A percentile compares a stretch with the other conserved stretches of the same genome.
Conservation (phyloP, 1,284 basidiomycete species). For the Porodaedalea pini region DNA sequence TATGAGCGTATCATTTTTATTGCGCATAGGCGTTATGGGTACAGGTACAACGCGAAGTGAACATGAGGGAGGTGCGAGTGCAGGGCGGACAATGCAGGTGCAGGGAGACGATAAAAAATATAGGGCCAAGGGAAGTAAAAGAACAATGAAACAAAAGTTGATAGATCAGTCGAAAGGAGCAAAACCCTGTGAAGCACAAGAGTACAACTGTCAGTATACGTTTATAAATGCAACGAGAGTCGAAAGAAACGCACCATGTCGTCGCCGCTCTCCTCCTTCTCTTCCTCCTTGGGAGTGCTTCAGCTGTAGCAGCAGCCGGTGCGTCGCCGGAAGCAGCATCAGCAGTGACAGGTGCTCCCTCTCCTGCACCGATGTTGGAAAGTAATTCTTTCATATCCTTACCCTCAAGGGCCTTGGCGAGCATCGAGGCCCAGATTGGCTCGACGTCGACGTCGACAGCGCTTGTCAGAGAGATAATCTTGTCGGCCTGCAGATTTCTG, state of each 20-base stretch:
- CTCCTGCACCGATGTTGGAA: conserved; percentile 85
- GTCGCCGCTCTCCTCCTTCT: conserved; percentile 81
- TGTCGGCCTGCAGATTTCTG: conserved; percentile 65
- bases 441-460: conserved; percentile 89
- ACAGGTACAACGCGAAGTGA: neutral
- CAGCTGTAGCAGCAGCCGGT: conserved; percentile 57
- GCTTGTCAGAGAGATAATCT: conserved; percentile 78
- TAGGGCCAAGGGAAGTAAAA: neutral
- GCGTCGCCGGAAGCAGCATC: conserved; percentile 57
- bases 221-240: neutral
- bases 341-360: conserved; percentile 64
- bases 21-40: neutral
- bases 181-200: conserved; percentile 53
- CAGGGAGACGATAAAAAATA: neutral
- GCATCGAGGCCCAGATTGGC: conserved; percentile 95
- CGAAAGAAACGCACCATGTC: conserved; percentile 74
- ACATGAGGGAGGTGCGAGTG: neutral
- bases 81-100: neutral
- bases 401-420: conserved; percentile 97
- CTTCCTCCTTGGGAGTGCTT: conserved; percentile 82
- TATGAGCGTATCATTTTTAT: neutral
- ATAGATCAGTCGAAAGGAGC: conserved; percentile 68
- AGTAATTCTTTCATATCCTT: conserved; percentile 96
- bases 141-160: neutral
- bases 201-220: conserved; percentile 19